Base-by-base conservation (phyloP, 2,329 filamentous ascomycete genomes). In the Neonectria faginata region DNA sequence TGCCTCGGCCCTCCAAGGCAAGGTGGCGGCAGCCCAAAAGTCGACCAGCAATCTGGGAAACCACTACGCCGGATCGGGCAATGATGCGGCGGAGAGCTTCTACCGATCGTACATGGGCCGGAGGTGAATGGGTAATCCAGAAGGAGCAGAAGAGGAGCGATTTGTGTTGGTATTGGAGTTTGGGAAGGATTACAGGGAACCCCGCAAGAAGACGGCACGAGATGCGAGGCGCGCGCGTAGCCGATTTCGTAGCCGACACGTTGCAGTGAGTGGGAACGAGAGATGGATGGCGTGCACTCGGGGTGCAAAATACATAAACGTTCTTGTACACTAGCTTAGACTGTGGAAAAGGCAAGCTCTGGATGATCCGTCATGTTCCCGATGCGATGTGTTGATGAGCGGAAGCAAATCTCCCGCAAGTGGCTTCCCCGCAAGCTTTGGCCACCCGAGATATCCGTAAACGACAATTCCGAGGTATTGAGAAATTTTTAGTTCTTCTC, bases 61-160 rank as follows among this genome's bases (percentile, higher is more conserved):
- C 69, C 85, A 85, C 62, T 86, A 88, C 68, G 85, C 84, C 20
- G 86, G 86, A 11, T 81, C 85, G 10, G 91, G 92, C 65, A 88
- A 85, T 63, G 91, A 92, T 75, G 90, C 91, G 16, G 90, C 92
- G 1, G 94, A 97, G 76, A 92, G 93, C 78, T 97, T 98, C 80
- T 97, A 96, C 78, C 88, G 92, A 54, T 97, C 93, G 60, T 97
- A 93, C 80, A 89, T 93, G 83, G 92, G 91, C 44, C 85, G 92
- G 69, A 87, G 91, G 79, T 91, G 77, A 81, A 72, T 11, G 22
- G 9, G 7, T n/a, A 10, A 20, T 18, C 18, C 39, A 20, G 39
- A 42, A 18, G 39, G 16, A 41, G 39, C 7, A 18, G 45, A 59
- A 42, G 53, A 42, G 11, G 51, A 47, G 60, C 39, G 52, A 41